A percentile compares a stretch with the other conserved stretches of the same genome.
Conservation (phyloP, 345 rosid species). For the Gossypium arboreum region DNA sequence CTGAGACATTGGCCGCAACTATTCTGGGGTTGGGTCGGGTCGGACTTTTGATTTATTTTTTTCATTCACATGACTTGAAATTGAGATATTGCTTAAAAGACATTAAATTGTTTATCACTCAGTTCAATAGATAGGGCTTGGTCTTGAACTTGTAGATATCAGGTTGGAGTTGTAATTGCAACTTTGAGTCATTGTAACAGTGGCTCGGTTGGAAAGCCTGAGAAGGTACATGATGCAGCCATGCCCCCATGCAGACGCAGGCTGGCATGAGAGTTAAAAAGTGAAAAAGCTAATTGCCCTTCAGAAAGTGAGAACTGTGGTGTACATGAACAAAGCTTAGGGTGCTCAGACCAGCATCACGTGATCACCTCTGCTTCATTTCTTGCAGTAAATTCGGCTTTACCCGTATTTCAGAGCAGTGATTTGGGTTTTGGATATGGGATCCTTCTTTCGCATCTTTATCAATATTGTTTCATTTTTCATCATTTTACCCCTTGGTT, state of each 20-base stretch:
- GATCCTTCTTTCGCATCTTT: neutral
- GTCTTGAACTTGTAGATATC: neutral
- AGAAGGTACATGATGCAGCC: too few relatives aligned
- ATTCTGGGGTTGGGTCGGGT: neutral
- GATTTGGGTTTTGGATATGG: neutral
- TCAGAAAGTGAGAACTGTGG: neutral
- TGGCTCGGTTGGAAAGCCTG: neutral
- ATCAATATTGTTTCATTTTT: neutral
- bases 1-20: neutral
- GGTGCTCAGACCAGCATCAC: slow-evolving; percentile 7
- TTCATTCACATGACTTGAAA: neutral
- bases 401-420: neutral
- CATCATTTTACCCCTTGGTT: too few relatives aligned
- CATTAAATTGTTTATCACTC: too few relatives aligned
- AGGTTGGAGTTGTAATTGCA: slow-evolving; percentile 3
- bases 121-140: neutral
- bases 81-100: too few relatives aligned
- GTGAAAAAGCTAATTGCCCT: neutral
- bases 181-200: neutral
- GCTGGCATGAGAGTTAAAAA: neutral
- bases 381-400: neutral
- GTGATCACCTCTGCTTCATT: slow-evolving; percentile 6
- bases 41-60: too few relatives aligned
- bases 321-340: neutral
- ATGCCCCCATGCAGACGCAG: neutral